Evolutionary conservation across 768 basidiomycete genomes (phyloP).

Genomic region (Russula lepida): DNA sequence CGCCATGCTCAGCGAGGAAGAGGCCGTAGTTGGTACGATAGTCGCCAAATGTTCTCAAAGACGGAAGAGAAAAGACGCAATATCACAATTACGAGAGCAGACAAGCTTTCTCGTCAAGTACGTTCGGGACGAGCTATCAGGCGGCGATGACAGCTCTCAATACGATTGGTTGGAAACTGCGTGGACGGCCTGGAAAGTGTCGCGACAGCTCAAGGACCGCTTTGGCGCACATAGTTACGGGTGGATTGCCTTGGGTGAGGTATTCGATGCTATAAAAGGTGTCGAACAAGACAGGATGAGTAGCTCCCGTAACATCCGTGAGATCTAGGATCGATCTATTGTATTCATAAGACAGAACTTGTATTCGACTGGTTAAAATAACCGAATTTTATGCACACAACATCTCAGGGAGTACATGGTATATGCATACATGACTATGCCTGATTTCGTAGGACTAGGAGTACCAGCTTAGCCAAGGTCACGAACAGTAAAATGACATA

Average conservation of each 20-base stretch:
- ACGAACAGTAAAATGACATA: slow-evolving; percentile 22
- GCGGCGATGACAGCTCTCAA: slow-evolving; percentile 36
- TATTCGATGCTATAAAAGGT: slow-evolving; percentile 44
- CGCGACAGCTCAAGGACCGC: slow-evolving; percentile 27
- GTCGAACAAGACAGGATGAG: slow-evolving; percentile 34
- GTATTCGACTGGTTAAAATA: slow-evolving; percentile 1
- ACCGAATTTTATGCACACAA: background rate
- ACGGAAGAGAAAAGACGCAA: slow-evolving; percentile 43
- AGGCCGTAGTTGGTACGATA: slow-evolving; percentile 59
- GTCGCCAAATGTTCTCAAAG: slow-evolving; percentile 53
- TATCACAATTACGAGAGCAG: slow-evolving; percentile 47
- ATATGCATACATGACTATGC: slow-evolving; percentile 27
- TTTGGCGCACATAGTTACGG: slow-evolving; percentile 58
- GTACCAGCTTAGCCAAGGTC: slow-evolving; percentile 22
- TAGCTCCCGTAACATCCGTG: slow-evolving; percentile 4
- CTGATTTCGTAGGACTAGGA: slow-evolving; percentile 66
- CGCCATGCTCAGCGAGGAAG: slow-evolving; percentile 49
- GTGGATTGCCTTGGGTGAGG: slow-evolving; percentile 48
- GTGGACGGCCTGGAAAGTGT: slow-evolving; percentile 50
- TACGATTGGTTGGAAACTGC: slow-evolving; percentile 38
- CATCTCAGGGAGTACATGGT: background rate
- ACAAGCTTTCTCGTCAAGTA: slow-evolving; percentile 43
- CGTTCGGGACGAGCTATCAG: slow-evolving; percentile 43
- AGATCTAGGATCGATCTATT: background rate
- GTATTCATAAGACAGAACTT: background rate